Evolutionary conservation across 441 rosid species (phyloP).

Genomic region (Bruguiera hainesii): DNA sequence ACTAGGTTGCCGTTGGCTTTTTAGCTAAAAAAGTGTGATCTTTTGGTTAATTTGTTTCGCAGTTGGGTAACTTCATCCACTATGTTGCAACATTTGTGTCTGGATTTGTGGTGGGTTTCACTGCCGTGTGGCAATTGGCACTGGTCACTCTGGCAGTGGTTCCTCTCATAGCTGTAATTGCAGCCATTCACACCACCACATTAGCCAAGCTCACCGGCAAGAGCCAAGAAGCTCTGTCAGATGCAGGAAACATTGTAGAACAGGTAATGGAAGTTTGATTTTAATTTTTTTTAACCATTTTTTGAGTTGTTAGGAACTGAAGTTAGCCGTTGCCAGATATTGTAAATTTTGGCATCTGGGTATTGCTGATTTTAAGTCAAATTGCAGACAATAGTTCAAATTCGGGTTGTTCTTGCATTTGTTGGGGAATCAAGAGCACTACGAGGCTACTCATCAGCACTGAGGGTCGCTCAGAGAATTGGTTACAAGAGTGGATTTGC

Average conservation of each 20-base stretch:
- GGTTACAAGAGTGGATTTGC: constrained; percentile 90
- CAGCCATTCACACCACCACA: constrained; percentile 78
- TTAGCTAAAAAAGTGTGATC: constrained; percentile 2
- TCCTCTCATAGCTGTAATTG: constrained; percentile 95
- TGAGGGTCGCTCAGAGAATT: constrained; percentile 66
- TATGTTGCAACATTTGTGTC: constrained; percentile 97
- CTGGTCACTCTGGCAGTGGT: constrained; percentile 95
- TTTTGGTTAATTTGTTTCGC: constrained; percentile 21
- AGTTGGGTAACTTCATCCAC: constrained; percentile 97
- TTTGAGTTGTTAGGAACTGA: too few species aligned
- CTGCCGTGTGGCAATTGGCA: constrained; percentile 99
- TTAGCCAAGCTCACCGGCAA: constrained; percentile 74
- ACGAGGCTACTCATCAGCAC: constrained; percentile 80
- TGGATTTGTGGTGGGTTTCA: constrained; percentile 96
- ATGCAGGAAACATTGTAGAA: constrained; percentile 93
- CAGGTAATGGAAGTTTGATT: constrained; percentile 40
- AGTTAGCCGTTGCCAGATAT: not conserved
- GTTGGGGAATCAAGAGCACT: constrained; percentile 95
- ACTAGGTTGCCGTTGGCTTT: constrained; percentile 15
- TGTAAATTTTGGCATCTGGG: constrained; percentile 28
- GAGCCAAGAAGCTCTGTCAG: constrained; percentile 86
- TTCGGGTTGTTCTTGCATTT: constrained; percentile 80
- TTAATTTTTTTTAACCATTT: not conserved
- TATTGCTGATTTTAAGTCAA: constrained; percentile 27
- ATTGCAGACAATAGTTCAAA: constrained; percentile 90